Evolutionary conservation across 768 basidiomycete genomes (phyloP).

Genomic region (Amanita molliuscula): DNA sequence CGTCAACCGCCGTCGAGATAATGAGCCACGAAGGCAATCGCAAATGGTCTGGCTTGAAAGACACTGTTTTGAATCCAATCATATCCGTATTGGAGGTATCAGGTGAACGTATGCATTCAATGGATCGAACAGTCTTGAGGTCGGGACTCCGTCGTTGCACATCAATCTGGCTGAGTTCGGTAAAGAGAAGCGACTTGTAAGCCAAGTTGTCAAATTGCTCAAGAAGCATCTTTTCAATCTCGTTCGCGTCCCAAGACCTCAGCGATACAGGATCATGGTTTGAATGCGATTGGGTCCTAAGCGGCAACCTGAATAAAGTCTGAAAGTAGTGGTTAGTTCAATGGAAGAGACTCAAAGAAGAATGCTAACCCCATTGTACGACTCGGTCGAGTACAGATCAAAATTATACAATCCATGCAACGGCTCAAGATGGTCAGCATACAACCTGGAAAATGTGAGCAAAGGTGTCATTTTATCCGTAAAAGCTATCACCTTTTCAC

Average conservation of each 20-base stretch:
- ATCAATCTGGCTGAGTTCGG: conserved; percentile 20
- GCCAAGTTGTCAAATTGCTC: conserved; percentile 20
- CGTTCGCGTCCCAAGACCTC: conserved; percentile 13
- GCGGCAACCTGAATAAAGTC: conserved; percentile 40
- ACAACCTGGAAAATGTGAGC: conserved; percentile 20
- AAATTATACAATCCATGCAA: conserved; percentile 33
- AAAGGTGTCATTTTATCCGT: not conserved
- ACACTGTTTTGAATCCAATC: not conserved
- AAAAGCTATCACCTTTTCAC: conserved; percentile 21
- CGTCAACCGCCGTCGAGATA: not conserved
- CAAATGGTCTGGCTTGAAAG: not conserved
- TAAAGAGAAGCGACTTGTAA: conserved; percentile 31
- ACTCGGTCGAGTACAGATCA: conserved; percentile 11
- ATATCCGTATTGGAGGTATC: not conserved
- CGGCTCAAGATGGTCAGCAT: conserved; percentile 28
- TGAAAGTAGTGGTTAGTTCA: conserved; percentile 10
- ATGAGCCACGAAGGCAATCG: not conserved
- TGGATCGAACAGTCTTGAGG: conserved; percentile 13
- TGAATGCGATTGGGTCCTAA: conserved; percentile 20
- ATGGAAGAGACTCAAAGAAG: not conserved
- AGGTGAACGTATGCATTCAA: conserved; percentile 13
- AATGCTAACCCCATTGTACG: conserved; percentile 30
- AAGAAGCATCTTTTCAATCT: conserved; percentile 18
- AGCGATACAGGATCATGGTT: conserved; percentile 14
- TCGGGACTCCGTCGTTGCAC: conserved; percentile 14